Percentiles rank a stretch among this genome's conserved stretches.
These are phyloP conservation scores for Heterobasidion occidentale DNA, from an alignment of 1,284 basidiomycete species.

Conservation along the genomic window DNA sequence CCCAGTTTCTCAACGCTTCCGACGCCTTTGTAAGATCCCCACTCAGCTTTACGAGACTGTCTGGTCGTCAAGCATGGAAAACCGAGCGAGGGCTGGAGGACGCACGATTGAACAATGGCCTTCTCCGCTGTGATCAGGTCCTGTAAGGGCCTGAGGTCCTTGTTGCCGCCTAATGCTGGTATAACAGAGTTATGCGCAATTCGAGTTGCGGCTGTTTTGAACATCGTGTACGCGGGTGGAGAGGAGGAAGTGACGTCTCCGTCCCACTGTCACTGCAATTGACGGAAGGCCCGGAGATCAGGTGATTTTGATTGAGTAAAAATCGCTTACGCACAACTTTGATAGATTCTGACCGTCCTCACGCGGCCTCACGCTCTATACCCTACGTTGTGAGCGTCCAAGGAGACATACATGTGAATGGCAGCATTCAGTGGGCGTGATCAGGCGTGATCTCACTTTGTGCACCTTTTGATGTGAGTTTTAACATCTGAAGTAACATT, in stretches of 20 bases:
- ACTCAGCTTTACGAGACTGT: slow-evolving; percentile 48
- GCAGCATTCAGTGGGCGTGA: too few relatives aligned
- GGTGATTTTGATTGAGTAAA: background rate
- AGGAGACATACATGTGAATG: too few relatives aligned
- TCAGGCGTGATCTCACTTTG: too few relatives aligned
- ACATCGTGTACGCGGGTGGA: slow-evolving; percentile 35
- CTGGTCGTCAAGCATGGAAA: slow-evolving; percentile 24
- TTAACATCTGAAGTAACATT: too few relatives aligned
- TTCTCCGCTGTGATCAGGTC: slow-evolving; percentile 90
- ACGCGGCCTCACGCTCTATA: too few relatives aligned
- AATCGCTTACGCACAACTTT: too few relatives aligned
- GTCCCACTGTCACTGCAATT: background rate
- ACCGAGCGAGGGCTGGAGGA: slow-evolving; percentile 9
- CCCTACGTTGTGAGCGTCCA: too few relatives aligned
- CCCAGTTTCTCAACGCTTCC: slow-evolving; percentile 74
- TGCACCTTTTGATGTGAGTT: too few relatives aligned
- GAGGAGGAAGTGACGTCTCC: too few relatives aligned
- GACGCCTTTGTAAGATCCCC: slow-evolving; percentile 65
- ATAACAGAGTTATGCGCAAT: slow-evolving; percentile 82
- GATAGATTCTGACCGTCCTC: too few relatives aligned
- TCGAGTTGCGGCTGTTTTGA: slow-evolving; percentile 66
- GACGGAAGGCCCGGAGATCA: background rate
- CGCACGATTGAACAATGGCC: slow-evolving; percentile 61
- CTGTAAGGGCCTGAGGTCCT: slow-evolving; percentile 77
- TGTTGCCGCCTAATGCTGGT: slow-evolving; percentile 71